Evolutionary conservation across 1,284 basidiomycete species (phyloP).

Genomic region (Fomitopsis schrenkii): DNA sequence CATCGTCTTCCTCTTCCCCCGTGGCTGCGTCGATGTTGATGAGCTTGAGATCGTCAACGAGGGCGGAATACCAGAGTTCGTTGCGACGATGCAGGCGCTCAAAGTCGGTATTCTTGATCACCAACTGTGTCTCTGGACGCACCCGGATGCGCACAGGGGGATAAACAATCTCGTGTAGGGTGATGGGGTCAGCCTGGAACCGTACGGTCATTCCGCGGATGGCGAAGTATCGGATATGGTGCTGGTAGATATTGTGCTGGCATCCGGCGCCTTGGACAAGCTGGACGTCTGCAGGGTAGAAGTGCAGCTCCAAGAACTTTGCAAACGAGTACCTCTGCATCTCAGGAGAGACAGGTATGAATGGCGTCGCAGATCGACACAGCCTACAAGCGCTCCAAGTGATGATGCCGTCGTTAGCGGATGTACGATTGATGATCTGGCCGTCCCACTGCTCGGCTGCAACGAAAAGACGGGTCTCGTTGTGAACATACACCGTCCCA

Average conservation of each 20-base stretch:
- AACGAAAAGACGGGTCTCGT: constrained; percentile 79
- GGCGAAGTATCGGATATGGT: constrained; percentile 93
- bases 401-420: constrained; percentile 70
- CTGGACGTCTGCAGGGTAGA: constrained; percentile 84
- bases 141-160: constrained; percentile 87
- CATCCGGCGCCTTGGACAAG: constrained; percentile 84
- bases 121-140: constrained; percentile 80
- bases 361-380: constrained; percentile 80
- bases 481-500: constrained; percentile 87
- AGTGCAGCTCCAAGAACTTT: constrained; percentile 90
- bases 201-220: constrained; percentile 82
- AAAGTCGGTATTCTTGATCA: constrained; percentile 90
- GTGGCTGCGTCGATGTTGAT: constrained; percentile 76
- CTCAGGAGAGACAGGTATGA: constrained; percentile 88
- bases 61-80: constrained; percentile 61
- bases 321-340: constrained; percentile 93
- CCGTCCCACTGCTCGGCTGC: constrained; percentile 86
- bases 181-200: constrained; percentile 85
- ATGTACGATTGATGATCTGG: constrained; percentile 54
- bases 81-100: constrained; percentile 75
- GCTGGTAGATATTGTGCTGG: constrained; percentile 90
- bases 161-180: constrained; percentile 83
- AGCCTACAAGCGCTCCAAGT: constrained; percentile 91
- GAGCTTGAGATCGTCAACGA: constrained; percentile 70
- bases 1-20: constrained; percentile 68